Evolutionary conservation across 345 rosid genomes (phyloP).

Genomic region (Lepidium africanum): DNA sequence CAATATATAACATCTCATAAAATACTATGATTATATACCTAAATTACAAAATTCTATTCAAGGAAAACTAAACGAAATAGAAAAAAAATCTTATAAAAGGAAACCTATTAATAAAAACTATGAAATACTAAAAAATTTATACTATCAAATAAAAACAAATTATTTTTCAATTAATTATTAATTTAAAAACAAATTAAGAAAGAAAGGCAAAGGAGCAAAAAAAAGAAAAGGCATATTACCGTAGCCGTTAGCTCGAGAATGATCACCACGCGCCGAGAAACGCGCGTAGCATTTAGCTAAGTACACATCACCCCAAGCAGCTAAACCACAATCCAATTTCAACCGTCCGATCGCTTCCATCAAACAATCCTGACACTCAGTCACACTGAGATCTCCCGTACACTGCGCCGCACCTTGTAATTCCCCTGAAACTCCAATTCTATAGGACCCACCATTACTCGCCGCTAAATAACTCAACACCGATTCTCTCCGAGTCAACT

Average conservation of each 20-base stretch:
- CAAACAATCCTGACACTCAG: conserved; percentile 80
- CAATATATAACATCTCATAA: neutral
- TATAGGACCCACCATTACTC: conserved; percentile 35
- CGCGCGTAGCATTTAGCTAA: conserved; percentile 84
- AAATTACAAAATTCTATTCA: neutral
- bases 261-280: conserved; percentile 46
- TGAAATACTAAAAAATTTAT: neutral
- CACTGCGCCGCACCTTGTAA: conserved; percentile 67
- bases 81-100: neutral
- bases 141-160: neutral
- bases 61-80: too few relatives aligned
- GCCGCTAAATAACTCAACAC: conserved; percentile 45
- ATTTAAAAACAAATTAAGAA: neutral
- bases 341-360: conserved; percentile 64
- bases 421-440: conserved; percentile 49
- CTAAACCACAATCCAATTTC: conserved; percentile 47
- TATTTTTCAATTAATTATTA: neutral
- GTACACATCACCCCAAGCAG: conserved; percentile 73
- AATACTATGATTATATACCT: neutral
- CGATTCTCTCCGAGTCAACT: conserved; percentile 43
- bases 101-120: neutral
- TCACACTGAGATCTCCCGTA: conserved; percentile 60
- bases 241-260: conserved; percentile 32
- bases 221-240: neutral
- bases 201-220: neutral